Conservation (phyloP, 129 eudicot species). For the Logfia minima region DNA sequence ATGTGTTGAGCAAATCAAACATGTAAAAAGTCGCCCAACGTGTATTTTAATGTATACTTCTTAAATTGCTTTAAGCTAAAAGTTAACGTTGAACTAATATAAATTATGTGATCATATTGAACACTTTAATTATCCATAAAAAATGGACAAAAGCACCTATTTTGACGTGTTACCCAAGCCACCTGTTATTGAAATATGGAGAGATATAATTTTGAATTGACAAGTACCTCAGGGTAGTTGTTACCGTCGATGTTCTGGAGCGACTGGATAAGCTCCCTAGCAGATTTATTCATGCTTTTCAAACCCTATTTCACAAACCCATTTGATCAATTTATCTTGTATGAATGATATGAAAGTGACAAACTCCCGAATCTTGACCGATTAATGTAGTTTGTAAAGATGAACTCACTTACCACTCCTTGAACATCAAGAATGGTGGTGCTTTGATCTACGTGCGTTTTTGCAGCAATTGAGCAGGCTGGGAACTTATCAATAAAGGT, state of each 20-base stretch:
- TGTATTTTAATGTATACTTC: not conserved
- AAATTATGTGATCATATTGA: not conserved
- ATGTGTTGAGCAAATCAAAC: not conserved
- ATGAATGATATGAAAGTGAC: not conserved
- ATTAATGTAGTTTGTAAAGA: constrained; percentile 16
- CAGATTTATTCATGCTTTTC: constrained; percentile 86
- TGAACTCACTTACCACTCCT: constrained; percentile 74
- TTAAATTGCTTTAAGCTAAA: not conserved
- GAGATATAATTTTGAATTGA: not conserved
- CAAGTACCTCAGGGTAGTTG: constrained; percentile 88
- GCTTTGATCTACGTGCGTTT: constrained; percentile 88
- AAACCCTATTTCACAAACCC: constrained; percentile 56
- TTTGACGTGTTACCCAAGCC: not conserved
- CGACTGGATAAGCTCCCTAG: constrained; percentile 83
- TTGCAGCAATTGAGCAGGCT: constrained; percentile 92
- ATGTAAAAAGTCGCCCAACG: not conserved
- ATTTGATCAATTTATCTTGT: constrained; percentile 12
- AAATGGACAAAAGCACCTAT: not conserved
- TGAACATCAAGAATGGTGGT: constrained; percentile 96
- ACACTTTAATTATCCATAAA: not conserved
- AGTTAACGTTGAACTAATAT: not conserved
- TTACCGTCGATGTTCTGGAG: constrained; percentile 89
- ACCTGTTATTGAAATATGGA: not conserved
- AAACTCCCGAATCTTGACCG: not conserved
- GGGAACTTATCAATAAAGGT: constrained; percentile 86